Percentiles rank a stretch among this genome's conserved stretches.
Conservation (phyloP, 1,284 basidiomycete genomes). For the Sanghuangporus sanghuang region DNA sequence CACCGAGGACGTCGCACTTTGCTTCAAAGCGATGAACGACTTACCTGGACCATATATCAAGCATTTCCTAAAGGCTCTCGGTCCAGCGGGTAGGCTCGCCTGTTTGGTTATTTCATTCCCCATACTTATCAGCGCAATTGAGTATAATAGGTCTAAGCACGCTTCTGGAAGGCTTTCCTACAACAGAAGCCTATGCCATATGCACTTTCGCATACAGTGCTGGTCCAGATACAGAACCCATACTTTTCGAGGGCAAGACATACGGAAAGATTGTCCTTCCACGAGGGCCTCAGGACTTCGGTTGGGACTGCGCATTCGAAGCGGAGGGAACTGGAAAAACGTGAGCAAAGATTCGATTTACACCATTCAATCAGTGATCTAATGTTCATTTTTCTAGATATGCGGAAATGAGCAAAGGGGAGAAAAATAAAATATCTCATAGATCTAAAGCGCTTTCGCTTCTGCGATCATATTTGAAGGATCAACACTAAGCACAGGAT, state of each 20-base stretch:
- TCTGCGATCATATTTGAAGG: conserved; percentile 64
- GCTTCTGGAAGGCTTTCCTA: conserved; percentile 80
- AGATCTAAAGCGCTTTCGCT: conserved; percentile 84
- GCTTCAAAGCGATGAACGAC: conserved; percentile 84
- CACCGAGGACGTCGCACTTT: conserved; percentile 95
- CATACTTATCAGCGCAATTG: neutral
- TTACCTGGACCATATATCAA: conserved; percentile 98
- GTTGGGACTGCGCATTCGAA: conserved; percentile 92
- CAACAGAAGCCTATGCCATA: conserved; percentile 79
- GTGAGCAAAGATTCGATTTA: conserved; percentile 39
- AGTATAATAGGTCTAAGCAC: conserved; percentile 67
- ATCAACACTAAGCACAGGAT: neutral
- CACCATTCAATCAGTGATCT: neutral
- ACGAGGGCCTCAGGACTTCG: conserved; percentile 73
- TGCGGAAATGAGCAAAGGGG: conserved; percentile 85
- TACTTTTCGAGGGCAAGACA: conserved; percentile 91
- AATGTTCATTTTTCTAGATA: conserved; percentile 47
- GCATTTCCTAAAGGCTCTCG: conserved; percentile 76
- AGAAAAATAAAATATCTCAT: conserved; percentile 91
- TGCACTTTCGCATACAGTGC: conserved; percentile 95
- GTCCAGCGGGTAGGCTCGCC: conserved; percentile 58
- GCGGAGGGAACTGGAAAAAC: conserved; percentile 71
- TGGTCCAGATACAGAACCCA: conserved; percentile 73
- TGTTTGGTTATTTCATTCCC: neutral
- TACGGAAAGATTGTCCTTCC: conserved; percentile 86